These are phyloP conservation scores for Endocalyx cinctus DNA, from an alignment of 2,329 filamentous ascomycete species.

Conservation along the genomic window DNA sequence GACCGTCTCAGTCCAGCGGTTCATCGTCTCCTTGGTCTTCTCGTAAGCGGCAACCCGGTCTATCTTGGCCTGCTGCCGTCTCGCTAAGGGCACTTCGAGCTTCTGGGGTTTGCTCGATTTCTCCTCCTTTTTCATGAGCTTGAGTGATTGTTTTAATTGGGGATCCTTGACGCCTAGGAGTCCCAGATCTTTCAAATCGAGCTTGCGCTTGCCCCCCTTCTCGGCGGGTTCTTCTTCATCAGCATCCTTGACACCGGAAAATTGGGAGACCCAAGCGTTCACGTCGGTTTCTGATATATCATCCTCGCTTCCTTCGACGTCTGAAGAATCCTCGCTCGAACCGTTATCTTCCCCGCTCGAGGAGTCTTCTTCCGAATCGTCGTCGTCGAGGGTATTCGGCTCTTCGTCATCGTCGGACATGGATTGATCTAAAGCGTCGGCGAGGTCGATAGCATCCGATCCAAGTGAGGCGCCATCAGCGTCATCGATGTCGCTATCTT, in stretches of 20 bases:
- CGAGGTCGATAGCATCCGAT: slow-evolving; percentile 56
- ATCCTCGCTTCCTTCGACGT: slow-evolving; percentile 39
- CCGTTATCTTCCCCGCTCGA: slow-evolving; percentile 41
- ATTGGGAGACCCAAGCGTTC: slow-evolving; percentile 53
- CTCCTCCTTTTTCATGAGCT: slow-evolving; percentile 63
- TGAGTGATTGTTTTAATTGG: slow-evolving; percentile 72
- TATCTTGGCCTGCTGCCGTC: slow-evolving; percentile 79
- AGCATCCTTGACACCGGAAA: slow-evolving; percentile 59
- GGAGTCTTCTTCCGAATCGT: slow-evolving; percentile 38
- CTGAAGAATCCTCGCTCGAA: slow-evolving; percentile 35
- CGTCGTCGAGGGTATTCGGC: slow-evolving; percentile 44
- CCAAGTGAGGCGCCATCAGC: slow-evolving; percentile 56
- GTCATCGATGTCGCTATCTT: slow-evolving; percentile 45
- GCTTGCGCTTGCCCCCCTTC: slow-evolving; percentile 57
- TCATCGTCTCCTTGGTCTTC: slow-evolving; percentile 85
- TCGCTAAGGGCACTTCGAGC: slow-evolving; percentile 76
- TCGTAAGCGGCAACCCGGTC: slow-evolving; percentile 80
- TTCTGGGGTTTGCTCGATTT: slow-evolving; percentile 59
- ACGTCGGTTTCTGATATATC: slow-evolving; percentile 47
- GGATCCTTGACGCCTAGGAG: slow-evolving; percentile 69
- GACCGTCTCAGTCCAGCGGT: slow-evolving; percentile 91
- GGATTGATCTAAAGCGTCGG: slow-evolving; percentile 46
- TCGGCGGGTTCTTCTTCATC: slow-evolving; percentile 46
- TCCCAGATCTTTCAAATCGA: slow-evolving; percentile 70
- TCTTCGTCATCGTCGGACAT: slow-evolving; percentile 44